These are phyloP conservation scores for Trichoderma sp. DNA, from an alignment of 2,329 filamentous ascomycete genomes.

Conservation along the genomic window DNA sequence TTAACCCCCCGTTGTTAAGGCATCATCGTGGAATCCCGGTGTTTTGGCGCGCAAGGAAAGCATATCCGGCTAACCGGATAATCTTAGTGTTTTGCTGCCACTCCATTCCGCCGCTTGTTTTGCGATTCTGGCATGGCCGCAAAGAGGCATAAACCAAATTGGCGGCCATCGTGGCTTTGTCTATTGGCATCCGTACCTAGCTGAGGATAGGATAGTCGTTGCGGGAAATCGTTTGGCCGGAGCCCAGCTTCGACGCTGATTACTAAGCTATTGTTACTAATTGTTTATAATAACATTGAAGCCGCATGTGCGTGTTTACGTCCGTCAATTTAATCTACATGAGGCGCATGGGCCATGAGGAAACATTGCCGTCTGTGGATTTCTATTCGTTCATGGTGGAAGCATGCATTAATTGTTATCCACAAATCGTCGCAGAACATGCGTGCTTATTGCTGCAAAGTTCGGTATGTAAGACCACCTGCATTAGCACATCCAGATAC, in stretches of 20 bases:
- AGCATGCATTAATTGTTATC: slow-evolving; percentile 7
- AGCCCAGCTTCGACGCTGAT: not conserved
- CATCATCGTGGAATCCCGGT: not conserved
- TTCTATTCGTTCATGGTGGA: not conserved
- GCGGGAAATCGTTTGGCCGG: slow-evolving; percentile 1
- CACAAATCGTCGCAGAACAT: not conserved
- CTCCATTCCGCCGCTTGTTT: not conserved
- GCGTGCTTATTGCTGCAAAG: not conserved
- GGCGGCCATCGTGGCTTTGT: not conserved
- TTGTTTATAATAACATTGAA: not conserved
- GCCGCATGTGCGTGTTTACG: not conserved
- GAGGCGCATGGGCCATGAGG: slow-evolving; percentile 10
- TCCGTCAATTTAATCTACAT: slow-evolving; percentile 2
- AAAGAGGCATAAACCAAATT: not conserved
- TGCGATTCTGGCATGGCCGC: not conserved
- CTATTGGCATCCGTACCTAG: not conserved
- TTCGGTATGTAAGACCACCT: slow-evolving; percentile 12
- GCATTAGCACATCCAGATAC: slow-evolving; percentile 12
- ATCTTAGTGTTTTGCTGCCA: not conserved
- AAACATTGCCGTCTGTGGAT: not conserved
- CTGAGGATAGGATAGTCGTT: not conserved
- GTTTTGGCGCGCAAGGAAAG: not conserved
- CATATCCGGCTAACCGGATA: slow-evolving; percentile 7
- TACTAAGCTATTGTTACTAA: not conserved
- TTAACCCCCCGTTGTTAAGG: not conserved